Conservation (phyloP, 2,329 filamentous ascomycete species). For the Aspergillus carbonarius region DNA sequence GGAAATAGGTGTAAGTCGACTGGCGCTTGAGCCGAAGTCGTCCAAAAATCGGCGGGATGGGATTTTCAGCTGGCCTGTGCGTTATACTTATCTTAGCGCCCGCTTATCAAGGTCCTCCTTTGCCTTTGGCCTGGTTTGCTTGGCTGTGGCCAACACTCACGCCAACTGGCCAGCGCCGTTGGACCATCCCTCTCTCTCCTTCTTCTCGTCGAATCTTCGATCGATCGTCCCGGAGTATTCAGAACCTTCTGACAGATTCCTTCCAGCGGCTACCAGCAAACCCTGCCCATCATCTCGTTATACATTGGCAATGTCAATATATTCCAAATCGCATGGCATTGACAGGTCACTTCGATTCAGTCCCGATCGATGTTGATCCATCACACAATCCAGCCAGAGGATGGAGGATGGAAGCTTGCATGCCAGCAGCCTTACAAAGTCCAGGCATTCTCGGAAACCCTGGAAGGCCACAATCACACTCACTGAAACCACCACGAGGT, state of each 20-base stretch:
- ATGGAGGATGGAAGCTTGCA: not conserved
- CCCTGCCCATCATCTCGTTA: not conserved
- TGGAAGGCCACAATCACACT: not conserved
- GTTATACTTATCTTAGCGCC: constrained; percentile 40
- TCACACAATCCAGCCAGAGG: not conserved
- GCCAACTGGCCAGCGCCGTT: not conserved
- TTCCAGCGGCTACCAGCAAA: not conserved
- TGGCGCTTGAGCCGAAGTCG: not conserved
- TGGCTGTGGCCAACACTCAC: too few relatives aligned
- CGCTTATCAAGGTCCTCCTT: constrained; percentile 2
- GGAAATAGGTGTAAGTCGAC: not conserved
- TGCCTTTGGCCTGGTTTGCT: too few relatives aligned
- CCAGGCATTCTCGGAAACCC: not conserved
- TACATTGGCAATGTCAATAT: not conserved
- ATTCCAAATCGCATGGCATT: constrained; percentile 7
- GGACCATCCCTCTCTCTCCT: not conserved
- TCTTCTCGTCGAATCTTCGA: not conserved
- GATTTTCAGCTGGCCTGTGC: constrained; percentile 39
- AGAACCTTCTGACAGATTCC: not conserved
- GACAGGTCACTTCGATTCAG: constrained; percentile 1
- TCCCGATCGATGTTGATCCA: not conserved
- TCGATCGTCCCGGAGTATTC: not conserved
- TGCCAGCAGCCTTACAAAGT: not conserved
- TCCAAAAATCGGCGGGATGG: constrained; percentile 14
- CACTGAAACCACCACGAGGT: not conserved